phyloP scores from a whole-genome alignment of 1,139 yeast species.

The Nematodospora anomalae region DNA sequence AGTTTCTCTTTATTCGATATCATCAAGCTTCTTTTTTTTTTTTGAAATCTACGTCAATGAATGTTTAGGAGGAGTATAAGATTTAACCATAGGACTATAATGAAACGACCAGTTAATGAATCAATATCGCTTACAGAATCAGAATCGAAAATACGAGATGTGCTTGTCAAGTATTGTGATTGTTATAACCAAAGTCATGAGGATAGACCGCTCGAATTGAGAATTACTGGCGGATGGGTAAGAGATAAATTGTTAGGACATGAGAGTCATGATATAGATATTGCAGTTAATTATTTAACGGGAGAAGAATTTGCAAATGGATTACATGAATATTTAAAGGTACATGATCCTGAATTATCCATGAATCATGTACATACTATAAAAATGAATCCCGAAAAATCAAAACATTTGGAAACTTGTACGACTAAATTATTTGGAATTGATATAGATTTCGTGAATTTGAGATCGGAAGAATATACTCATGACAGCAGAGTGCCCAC shows the following conservation, averaged over 20 bases:
- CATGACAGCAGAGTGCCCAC: conserved; percentile 79
- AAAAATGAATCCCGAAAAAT: conserved; percentile 89
- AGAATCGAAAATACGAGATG: conserved; percentile 47
- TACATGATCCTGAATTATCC: conserved; percentile 41
- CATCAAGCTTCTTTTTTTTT: too few relatives aligned
- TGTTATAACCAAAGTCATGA: conserved; percentile 28
- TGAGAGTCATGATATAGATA: conserved; percentile 83
- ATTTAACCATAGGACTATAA: too few relatives aligned
- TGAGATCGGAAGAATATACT: conserved; percentile 84
- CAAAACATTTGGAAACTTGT: conserved; percentile 94
- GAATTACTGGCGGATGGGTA: conserved; percentile 99
- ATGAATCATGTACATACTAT: conserved; percentile 71
- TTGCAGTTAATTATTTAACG: conserved; percentile 78
- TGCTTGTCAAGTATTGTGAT: conserved; percentile 46
- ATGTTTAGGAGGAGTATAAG: too few relatives aligned
- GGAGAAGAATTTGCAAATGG: conserved; percentile 84
- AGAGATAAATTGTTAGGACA: conserved; percentile 85
- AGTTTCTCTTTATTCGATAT: conserved; percentile 5
- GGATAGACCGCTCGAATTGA: conserved; percentile 40
- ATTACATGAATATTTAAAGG: conserved; percentile 54
- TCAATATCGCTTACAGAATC: conserved; percentile 42
- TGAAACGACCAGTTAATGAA: conserved; percentile 23
- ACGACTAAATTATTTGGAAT: conserved; percentile 80
- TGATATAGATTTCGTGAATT: conserved; percentile 89
- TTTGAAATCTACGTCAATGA: too few relatives aligned